Conservation (phyloP, 1,284 basidiomycete genomes). For the Boletus semigastroideus region DNA sequence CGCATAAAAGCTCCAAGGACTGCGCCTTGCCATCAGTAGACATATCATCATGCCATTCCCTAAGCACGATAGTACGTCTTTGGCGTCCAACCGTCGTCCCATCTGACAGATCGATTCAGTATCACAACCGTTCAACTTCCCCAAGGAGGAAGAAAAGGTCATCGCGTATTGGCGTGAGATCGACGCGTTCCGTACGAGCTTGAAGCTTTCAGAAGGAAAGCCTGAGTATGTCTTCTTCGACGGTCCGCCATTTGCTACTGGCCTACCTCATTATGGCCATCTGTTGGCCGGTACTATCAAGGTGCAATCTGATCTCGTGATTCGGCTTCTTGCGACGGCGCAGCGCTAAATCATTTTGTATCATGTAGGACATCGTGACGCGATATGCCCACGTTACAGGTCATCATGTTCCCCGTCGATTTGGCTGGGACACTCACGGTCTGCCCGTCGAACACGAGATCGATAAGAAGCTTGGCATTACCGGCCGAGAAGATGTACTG, state of each 20-base stretch:
- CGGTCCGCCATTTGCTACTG: constrained; percentile 97
- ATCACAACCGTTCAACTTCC: constrained; percentile 80
- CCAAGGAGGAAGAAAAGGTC: constrained; percentile 92
- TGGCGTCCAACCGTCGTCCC: background rate
- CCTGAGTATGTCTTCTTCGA: constrained; percentile 96
- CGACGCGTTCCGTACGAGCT: constrained; percentile 94
- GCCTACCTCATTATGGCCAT: constrained; percentile 96
- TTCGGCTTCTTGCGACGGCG: background rate
- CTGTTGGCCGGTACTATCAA: constrained; percentile 94
- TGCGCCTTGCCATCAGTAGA: constrained; percentile 1
- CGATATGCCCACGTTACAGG: constrained; percentile 94
- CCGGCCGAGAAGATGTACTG: constrained; percentile 91
- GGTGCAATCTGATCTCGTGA: constrained; percentile 45
- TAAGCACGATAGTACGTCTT: constrained; percentile 32
- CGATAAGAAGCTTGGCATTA: constrained; percentile 95
- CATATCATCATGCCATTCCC: constrained; percentile 29
- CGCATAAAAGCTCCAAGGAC: constrained; percentile 1
- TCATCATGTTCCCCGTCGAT: constrained; percentile 91
- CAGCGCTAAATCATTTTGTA: background rate
- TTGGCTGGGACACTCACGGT: constrained; percentile 99
- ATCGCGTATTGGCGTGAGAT: constrained; percentile 94
- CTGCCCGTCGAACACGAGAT: constrained; percentile 99
- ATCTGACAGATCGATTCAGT: constrained; percentile 43
- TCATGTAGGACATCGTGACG: constrained; percentile 86
- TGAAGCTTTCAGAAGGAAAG: constrained; percentile 88